Evolutionary conservation across 108 stramenopile genomes (phyloP), one percentile per base, ranked within the genome.

Genomic region (Parmales sp.): DNA sequence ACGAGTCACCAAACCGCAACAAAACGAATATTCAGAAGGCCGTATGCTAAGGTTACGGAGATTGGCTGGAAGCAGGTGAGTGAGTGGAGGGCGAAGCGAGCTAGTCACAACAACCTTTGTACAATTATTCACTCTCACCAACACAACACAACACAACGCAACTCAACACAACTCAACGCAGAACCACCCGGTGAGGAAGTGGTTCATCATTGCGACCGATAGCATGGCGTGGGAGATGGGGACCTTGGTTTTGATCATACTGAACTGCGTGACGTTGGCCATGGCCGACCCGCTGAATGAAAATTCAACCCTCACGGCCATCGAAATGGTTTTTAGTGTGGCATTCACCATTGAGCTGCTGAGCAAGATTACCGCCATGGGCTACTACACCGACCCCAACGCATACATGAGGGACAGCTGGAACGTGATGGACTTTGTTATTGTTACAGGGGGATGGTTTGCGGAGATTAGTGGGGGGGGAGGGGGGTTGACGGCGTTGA

Each of bases 271-370:
- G 3, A 60, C 54, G 31, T 34, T 60, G 31, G 26, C 54, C 54
- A 60, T 60, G 54, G 54, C 54, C 3, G 29, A 28, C 9, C 54
- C 54, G 31, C 26, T 60, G 8, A 28, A 3, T 34, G 36, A 60
- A 34, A 34, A 28, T 34, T 34, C 29, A 16, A 60, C 31, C 54
- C 28, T 60, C 25, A 13, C 26, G 3, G 0, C 9, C 28, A 60
- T 60, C 26, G 81, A 83, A 45, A 44, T 80, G 50, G 60, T 70
- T 29, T 77, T 80, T 50, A 78, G 75, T 18, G 38, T 79, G 9
- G 49, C 64, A 37, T 82, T 82, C 69, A 66, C 76, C 36, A 34
- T 78, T 9, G 82, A 82, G 73, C 48, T 79, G 66, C 39, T 38
- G 43, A 20, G 45, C 6, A 75, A 82, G 75, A 6, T 82, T 5